These are phyloP conservation scores for Rusavskia elegans DNA, from an alignment of 495 filamentous ascomycete species.

Conservation along the genomic window DNA sequence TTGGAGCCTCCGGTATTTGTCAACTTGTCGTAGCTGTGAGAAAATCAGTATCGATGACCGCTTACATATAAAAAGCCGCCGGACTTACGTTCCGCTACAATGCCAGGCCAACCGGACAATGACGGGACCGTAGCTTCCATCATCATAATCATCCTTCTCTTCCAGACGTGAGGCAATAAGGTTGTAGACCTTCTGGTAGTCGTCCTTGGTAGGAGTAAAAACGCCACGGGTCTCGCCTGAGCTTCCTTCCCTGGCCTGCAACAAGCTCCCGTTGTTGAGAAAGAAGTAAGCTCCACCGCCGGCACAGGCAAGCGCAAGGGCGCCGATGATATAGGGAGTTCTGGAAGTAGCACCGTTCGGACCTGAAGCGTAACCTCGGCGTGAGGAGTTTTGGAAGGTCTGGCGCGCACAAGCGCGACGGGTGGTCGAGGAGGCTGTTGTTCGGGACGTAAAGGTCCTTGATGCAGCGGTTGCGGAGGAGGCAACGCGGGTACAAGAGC, in stretches of 20 bases:
- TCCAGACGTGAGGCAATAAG: constrained; percentile 63
- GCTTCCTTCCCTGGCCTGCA: constrained; percentile 9
- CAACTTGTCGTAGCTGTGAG: constrained; percentile 55
- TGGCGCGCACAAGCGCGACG: constrained; percentile 38
- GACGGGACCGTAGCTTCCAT: constrained; percentile 90
- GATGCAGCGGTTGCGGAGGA: constrained; percentile 27
- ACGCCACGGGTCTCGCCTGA: constrained; percentile 30
- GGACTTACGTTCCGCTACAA: constrained; percentile 49
- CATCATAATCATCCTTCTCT: constrained; percentile 89
- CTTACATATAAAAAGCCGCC: neutral
- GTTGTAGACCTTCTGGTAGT: constrained; percentile 95
- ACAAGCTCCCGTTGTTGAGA: constrained; percentile 33
- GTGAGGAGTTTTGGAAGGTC: constrained; percentile 46
- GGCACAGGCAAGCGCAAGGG: constrained; percentile 44
- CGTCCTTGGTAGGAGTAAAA: constrained; percentile 62
- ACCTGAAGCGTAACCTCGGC: constrained; percentile 64
- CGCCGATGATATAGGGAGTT: constrained; percentile 30
- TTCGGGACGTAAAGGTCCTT: constrained; percentile 27
- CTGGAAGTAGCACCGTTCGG: constrained; percentile 36
- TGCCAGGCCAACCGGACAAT: constrained; percentile 79
- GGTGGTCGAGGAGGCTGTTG: constrained; percentile 31
- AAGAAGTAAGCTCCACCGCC: constrained; percentile 53
- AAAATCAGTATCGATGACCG: neutral
- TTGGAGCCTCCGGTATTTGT: constrained; percentile 89
- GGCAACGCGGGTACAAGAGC: constrained; percentile 32